Conservation (phyloP, 768 basidiomycete species). For the Lyophyllum shimeji region DNA sequence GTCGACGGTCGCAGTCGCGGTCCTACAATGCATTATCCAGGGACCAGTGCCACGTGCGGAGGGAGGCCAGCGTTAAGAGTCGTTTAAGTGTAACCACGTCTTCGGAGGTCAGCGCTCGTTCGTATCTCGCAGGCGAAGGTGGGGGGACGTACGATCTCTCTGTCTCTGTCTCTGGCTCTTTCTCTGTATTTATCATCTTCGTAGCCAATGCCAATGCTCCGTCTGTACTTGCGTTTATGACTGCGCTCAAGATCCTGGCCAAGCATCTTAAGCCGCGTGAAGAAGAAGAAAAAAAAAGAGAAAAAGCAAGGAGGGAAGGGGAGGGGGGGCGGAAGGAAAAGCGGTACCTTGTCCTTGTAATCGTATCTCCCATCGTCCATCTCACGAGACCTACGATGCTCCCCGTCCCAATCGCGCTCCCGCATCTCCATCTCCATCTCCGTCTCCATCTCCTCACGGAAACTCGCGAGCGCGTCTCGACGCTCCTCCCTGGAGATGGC, state of each 20-base stretch:
- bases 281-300: no score
- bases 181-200: no score
- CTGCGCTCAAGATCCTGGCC: neutral
- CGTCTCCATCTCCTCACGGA: neutral
- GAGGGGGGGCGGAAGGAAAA: neutral
- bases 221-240: neutral
- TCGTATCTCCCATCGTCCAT: neutral
- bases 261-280: no score
- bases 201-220: no score
- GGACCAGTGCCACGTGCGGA: no score
- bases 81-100: neutral
- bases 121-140: constrained; percentile 1
- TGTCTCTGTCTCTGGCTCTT: neutral
- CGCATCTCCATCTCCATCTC: neutral
- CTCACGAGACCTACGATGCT: neutral
- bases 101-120: constrained; percentile 19
- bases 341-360: no score
- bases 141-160: constrained; percentile 16
- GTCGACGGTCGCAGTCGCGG: neutral
- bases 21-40: no score
- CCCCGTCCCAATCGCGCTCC: neutral
- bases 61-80: neutral
- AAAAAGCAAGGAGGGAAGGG: neutral
- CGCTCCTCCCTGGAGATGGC: neutral
- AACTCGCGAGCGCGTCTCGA: neutral